A percentile compares a stretch with the other conserved stretches of the same genome.
Conservation (phyloP, 2,329 filamentous ascomycete species). For the Verticillium dahliae region DNA sequence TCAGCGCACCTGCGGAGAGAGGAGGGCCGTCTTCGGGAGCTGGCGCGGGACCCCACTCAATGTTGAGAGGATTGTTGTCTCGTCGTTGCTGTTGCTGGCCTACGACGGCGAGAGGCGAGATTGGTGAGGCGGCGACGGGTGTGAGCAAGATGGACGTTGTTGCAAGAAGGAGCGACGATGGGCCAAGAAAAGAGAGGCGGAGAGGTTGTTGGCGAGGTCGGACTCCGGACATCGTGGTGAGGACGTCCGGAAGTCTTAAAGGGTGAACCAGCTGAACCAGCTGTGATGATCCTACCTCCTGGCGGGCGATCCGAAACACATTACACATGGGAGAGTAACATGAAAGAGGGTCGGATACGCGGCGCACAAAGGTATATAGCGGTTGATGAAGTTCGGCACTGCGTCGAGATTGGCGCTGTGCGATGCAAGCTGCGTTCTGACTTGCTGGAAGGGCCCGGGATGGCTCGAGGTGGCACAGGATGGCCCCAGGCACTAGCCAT, state of each 20-base stretch:
- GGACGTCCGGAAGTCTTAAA: conserved; percentile 18
- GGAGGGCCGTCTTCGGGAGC: conserved; percentile 54
- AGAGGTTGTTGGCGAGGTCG: conserved; percentile 20
- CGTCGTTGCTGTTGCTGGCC: neutral
- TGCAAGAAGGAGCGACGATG: conserved; percentile 8
- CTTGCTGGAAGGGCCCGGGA: conserved; percentile 25
- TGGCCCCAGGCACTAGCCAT: conserved; percentile 18
- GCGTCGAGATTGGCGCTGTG: conserved; percentile 34
- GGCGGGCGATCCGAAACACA: conserved; percentile 43
- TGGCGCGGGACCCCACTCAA: conserved; percentile 51
- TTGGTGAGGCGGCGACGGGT: conserved; percentile 2
- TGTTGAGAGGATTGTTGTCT: conserved; percentile 30
- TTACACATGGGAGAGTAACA: conserved; percentile 31
- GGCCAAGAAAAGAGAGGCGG: conserved; percentile 18
- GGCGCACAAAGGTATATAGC: conserved; percentile 49
- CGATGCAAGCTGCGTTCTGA: conserved; percentile 32
- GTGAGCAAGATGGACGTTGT: conserved; percentile 11
- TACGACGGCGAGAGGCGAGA: neutral
- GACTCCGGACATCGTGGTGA: conserved; percentile 33
- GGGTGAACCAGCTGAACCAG: conserved; percentile 14
- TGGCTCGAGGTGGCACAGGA: neutral
- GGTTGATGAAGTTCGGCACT: conserved; percentile 43
- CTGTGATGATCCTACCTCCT: conserved; percentile 33
- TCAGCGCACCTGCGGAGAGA: conserved; percentile 49
- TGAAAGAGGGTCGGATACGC: conserved; percentile 31